These are phyloP conservation scores for Auricularia cornea DNA, from an alignment of 768 basidiomycete species.

Conservation along the genomic window DNA sequence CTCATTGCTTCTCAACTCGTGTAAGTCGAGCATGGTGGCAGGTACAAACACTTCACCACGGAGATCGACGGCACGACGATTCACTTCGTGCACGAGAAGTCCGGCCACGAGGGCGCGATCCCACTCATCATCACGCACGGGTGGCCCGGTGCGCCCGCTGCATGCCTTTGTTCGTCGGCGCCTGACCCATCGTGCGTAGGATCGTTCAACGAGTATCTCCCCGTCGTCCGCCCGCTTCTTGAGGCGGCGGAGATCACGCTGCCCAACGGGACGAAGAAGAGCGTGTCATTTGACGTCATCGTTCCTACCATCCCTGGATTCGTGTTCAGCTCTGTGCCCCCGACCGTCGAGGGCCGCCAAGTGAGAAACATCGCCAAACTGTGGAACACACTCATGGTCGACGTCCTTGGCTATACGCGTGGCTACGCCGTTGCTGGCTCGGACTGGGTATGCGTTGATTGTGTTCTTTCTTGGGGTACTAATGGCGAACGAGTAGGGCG, in stretches of 20 bases:
- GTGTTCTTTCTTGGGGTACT: background rate
- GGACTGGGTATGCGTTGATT: background rate
- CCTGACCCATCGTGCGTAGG: background rate
- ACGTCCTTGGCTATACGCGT: conserved; percentile 16
- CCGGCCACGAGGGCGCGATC: background rate
- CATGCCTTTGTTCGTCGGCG: no score
- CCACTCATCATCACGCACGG: conserved; percentile 8
- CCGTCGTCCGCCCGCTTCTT: background rate
- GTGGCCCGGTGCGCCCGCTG: conserved; percentile 7
- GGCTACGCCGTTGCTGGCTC: conserved; percentile 10
- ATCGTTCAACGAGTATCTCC: conserved; percentile 2
- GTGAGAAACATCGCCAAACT: conserved; percentile 16
- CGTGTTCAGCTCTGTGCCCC: conserved; percentile 14
- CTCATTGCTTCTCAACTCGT: no score
- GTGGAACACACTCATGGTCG: conserved; percentile 20
- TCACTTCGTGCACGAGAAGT: conserved; percentile 8
- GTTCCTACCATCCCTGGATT: conserved; percentile 14
- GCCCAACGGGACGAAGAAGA: background rate
- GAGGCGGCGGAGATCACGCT: background rate
- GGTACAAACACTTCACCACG: no score
- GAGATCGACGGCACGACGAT: conserved; percentile 1
- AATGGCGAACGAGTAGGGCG: background rate
- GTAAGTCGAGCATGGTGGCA: no score
- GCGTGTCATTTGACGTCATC: conserved; percentile 5
- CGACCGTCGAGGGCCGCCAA: conserved; percentile 5